Conservation (phyloP, 208 protist species). For the Naegleria fowleri region DNA sequence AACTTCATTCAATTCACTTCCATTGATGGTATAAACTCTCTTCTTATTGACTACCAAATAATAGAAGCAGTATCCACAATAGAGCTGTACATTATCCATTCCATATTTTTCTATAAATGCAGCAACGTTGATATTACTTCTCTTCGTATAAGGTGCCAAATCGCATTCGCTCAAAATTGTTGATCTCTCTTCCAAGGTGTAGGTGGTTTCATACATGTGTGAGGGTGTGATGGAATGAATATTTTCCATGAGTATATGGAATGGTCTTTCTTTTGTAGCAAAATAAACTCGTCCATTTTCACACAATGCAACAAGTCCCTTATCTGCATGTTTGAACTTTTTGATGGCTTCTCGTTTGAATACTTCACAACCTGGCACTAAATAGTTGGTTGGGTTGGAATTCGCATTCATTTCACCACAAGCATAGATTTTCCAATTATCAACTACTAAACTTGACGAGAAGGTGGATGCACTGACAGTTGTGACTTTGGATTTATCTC, state of each 20-base stretch:
- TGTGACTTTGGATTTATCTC: not conserved
- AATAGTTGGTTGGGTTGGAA: not conserved
- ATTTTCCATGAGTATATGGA: not conserved
- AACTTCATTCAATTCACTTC: not conserved
- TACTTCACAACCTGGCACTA: not conserved
- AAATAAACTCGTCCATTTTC: not conserved
- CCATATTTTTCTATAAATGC: not conserved
- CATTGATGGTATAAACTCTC: not conserved
- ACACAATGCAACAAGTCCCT: not conserved
- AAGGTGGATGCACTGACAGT: not conserved
- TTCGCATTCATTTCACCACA: constrained; percentile 5
- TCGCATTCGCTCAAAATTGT: not conserved
- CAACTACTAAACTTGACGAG: not conserved
- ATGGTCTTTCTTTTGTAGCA: not conserved
- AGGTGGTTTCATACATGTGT: not conserved
- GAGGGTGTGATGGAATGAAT: not conserved
- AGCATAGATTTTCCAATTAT: not conserved
- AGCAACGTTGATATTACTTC: not conserved
- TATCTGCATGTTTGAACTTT: not conserved
- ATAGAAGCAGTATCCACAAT: not conserved
- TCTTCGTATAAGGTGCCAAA: not conserved
- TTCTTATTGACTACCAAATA: not conserved
- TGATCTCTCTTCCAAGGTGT: not conserved
- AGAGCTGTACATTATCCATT: not conserved
- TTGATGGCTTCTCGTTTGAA: not conserved